Evolutionary conservation across 805 yeast genomes (phyloP).

Genomic region (Schizosaccharomyces octosporus): DNA sequence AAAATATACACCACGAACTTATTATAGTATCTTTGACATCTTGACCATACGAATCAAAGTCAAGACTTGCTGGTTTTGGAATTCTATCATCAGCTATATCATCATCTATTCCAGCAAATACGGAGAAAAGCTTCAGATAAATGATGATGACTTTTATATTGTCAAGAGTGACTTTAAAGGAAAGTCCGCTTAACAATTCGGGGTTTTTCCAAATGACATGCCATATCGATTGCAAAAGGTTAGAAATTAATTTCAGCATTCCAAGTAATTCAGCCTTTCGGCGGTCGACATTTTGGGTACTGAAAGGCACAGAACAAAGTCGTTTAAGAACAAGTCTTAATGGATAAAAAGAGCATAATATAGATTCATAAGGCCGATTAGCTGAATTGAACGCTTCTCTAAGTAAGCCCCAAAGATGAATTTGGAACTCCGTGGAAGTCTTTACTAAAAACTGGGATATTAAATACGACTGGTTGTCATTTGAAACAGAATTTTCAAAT

Average conservation of each 20-base stretch:
- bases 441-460: conserved; percentile 21
- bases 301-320: not conserved
- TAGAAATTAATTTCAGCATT: not conserved
- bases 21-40: not conserved
- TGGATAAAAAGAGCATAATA: not conserved
- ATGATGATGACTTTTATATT: not conserved
- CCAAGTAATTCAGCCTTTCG: not conserved
- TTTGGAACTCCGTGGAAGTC: conserved; percentile 39
- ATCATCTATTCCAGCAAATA: not conserved
- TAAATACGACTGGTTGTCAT: conserved; percentile 2
- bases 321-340: not conserved
- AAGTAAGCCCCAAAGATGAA: conserved; percentile 33
- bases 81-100: not conserved
- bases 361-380: not conserved
- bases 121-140: not conserved
- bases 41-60: not conserved
- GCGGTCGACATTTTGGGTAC: not conserved
- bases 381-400: conserved; percentile 3
- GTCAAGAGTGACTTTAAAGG: not conserved
- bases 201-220: not conserved
- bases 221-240: not conserved
- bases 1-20: conserved; percentile 1
- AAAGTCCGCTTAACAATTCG: not conserved
- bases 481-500: conserved; percentile 7
- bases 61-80: not conserved